These are phyloP conservation scores for Mycena rosella DNA, from an alignment of 768 basidiomycete genomes.

Conservation along the genomic window DNA sequence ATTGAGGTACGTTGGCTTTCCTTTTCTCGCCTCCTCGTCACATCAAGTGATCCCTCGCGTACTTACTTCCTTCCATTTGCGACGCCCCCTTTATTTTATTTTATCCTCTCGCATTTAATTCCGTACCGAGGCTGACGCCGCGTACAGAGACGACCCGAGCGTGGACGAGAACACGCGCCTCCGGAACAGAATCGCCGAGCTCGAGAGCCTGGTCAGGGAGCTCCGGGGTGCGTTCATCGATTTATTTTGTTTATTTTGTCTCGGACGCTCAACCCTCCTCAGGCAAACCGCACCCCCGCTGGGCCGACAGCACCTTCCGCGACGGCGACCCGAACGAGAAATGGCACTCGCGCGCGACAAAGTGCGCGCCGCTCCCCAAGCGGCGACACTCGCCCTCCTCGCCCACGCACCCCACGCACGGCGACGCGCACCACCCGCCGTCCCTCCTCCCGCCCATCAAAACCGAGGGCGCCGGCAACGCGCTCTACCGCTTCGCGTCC, in stretches of 20 bases:
- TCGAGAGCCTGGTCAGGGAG: constrained; percentile 92
- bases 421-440: constrained; percentile 48
- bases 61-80: no score
- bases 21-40: not conserved
- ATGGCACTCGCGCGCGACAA: constrained; percentile 87
- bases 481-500: constrained; percentile 79
- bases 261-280: constrained; percentile 2
- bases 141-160: constrained; percentile 82
- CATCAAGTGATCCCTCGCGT: no score
- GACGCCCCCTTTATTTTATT: no score
- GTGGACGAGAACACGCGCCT: constrained; percentile 90
- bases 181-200: constrained; percentile 90
- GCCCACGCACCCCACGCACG: constrained; percentile 23
- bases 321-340: constrained; percentile 87
- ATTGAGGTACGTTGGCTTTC: constrained; percentile 62
- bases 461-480: constrained; percentile 70
- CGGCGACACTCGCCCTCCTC: constrained; percentile 44
- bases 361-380: constrained; percentile 66
- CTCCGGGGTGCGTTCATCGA: constrained; percentile 69
- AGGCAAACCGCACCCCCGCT: constrained; percentile 91
- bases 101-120: no score
- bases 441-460: constrained; percentile 63
- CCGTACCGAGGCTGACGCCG: not conserved
- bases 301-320: constrained; percentile 84
- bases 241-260: not conserved